A percentile compares a stretch with the other conserved stretches of the same genome.
These are phyloP conservation scores for Pythium chondricola DNA, from an alignment of 352 stramenopile genomes.

Conservation along the genomic window DNA sequence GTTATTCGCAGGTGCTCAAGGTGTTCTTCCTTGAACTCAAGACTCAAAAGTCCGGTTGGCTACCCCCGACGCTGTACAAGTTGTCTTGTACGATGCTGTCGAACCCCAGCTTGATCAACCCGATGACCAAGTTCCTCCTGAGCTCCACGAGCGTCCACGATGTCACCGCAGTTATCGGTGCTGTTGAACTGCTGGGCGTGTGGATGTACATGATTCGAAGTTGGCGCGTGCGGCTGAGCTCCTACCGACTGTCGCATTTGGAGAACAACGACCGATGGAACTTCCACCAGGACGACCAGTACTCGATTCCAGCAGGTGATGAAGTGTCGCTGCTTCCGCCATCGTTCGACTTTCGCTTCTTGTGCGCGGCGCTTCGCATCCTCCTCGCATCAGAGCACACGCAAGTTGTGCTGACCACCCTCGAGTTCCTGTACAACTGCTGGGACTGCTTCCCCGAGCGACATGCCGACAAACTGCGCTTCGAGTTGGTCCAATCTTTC, in stretches of 20 bases:
- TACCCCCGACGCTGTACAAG: conserved; percentile 84
- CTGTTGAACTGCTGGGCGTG: conserved; percentile 80
- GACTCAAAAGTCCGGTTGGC: conserved; percentile 83
- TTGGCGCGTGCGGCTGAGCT: conserved; percentile 81
- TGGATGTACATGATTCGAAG: conserved; percentile 92
- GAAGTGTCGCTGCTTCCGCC: conserved; percentile 80
- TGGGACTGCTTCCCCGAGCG: conserved; percentile 87
- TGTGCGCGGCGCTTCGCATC: conserved; percentile 76
- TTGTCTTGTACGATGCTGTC: conserved; percentile 87
- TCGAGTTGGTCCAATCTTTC: conserved; percentile 75
- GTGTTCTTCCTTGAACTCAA: conserved; percentile 88
- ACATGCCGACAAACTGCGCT: conserved; percentile 82
- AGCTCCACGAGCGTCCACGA: conserved; percentile 86
- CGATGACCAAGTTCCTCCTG: conserved; percentile 86
- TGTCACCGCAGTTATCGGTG: conserved; percentile 80
- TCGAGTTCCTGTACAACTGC: conserved; percentile 88
- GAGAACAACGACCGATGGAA: conserved; percentile 90
- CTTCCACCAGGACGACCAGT: conserved; percentile 87
- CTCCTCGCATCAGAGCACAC: conserved; percentile 80
- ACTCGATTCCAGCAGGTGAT: conserved; percentile 82
- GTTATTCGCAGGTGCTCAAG: conserved; percentile 84
- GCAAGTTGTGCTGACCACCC: conserved; percentile 78
- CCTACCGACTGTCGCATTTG: conserved; percentile 80
- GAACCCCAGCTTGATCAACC: conserved; percentile 84
- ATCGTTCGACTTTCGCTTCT: conserved; percentile 85